Evolutionary conservation across 78 protist species (phyloP).

Genomic region (Planoprotostelium fungivorum): DNA sequence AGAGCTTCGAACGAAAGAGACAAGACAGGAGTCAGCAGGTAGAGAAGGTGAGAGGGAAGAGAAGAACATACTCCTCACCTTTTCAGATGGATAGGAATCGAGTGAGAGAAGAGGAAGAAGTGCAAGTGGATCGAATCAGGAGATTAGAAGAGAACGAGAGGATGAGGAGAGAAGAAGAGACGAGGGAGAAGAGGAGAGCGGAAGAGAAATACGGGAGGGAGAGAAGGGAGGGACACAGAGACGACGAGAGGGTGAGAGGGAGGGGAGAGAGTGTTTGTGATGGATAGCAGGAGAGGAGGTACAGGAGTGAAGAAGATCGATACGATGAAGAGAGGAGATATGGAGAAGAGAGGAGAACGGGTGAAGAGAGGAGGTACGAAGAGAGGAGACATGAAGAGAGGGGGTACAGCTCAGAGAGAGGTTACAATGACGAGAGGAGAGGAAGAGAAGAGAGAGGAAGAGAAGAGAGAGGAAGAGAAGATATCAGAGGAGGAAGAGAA

Average conservation of each 20-base stretch:
- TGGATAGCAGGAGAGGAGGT: neutral
- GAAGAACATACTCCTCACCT: neutral
- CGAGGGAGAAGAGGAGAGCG: neutral
- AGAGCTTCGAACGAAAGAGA: neutral
- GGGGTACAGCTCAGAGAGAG: neutral
- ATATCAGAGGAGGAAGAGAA: neutral
- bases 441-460: neutral
- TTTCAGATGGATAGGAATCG: neutral
- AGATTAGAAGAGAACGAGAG: neutral
- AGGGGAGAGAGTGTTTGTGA: neutral
- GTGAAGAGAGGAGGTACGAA: neutral
- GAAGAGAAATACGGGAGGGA: neutral
- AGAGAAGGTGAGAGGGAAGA: neutral
- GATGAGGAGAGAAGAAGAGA: neutral
- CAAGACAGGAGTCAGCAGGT: neutral
- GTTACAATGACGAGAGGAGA: neutral
- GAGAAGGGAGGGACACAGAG: neutral
- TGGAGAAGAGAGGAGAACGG: neutral
- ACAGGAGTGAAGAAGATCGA: neutral
- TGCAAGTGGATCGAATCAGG: neutral
- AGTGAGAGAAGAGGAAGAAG: neutral
- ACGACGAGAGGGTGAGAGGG: neutral
- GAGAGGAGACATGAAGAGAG: neutral
- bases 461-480: neutral
- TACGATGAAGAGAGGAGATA: neutral